Evolutionary conservation across 371 early-diverging fungal genomes (phyloP), one percentile per base, ranked within the genome.

Genomic region (Thermomucor indicae-seudaticae): DNA sequence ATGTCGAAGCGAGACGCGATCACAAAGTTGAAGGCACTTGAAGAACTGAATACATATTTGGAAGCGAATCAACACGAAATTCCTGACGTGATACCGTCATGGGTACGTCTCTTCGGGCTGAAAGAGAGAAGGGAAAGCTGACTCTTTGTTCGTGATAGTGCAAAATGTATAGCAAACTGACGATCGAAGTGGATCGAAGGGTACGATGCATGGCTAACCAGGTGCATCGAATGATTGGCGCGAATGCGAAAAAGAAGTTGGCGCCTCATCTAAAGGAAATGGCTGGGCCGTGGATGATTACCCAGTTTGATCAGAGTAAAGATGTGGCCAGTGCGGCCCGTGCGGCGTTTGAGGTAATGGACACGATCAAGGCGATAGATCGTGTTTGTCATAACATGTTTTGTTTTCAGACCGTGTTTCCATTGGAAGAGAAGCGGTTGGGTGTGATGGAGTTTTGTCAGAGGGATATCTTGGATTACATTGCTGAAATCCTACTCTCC

Each of bases 1-100:
- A 61, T 83, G 19, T 65, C 75, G 16, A 87, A 87, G 48, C 79
- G 84, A 47, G 83, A 85, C 55, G 58, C 83, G 14, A 70, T 78
- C 17, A 85, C 85, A n/a, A 85, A 85, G 46, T 53, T 84, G 25
- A 79, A 81, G 40, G 85, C 88, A n/a, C 66, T 87, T 29, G 84
- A 85, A 29, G 88, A 87, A 46, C 51, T 85, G 10, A 72, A 79
- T 31, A 53, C 53, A 11, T 80, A 80, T 64, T 51, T 84, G 16
- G 68, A 70, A 44, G 57, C 49, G 4, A 65, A 77, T 44, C 62
- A 67, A 4, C 48, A 47, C 19, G 70, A 58, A 7, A 59, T 67
- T 31, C 23, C 52, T 3, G 25, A 48, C 11, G 53, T 76, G 17
- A 32, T 67, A 17, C 38, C 66, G 5, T 55, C 53, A 23, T 75